Evolutionary conservation across 2,329 filamentous ascomycete species (phyloP).

Genomic region (Pestalotiopsis sp.): DNA sequence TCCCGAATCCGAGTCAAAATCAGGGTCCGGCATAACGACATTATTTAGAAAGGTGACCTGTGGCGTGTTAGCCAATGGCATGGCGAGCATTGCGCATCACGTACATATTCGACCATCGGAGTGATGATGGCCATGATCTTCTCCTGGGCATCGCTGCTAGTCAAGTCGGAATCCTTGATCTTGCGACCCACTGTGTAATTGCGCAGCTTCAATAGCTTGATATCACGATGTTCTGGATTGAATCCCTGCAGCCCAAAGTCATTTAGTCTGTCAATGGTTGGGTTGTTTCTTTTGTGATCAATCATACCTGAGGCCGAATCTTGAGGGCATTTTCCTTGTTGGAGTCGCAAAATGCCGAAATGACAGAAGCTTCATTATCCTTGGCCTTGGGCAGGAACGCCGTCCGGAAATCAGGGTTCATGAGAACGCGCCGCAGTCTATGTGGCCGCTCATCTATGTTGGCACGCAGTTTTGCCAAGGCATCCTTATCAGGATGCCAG

Average conservation of each 20-base stretch:
- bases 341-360: slow-evolving; percentile 69
- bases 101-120: slow-evolving; percentile 79
- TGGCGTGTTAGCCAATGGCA: neutral
- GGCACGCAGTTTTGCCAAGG: slow-evolving; percentile 68
- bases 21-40: slow-evolving; percentile 72
- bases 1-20: slow-evolving; percentile 42
- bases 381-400: slow-evolving; percentile 64
- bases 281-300: neutral
- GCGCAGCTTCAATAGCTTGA: slow-evolving; percentile 77
- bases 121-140: slow-evolving; percentile 66
- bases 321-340: slow-evolving; percentile 81
- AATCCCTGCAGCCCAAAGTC: slow-evolving; percentile 64
- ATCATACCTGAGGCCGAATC: slow-evolving; percentile 77
- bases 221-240: slow-evolving; percentile 73
- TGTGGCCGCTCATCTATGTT: slow-evolving; percentile 76
- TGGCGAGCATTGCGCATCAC: slow-evolving; percentile 35
- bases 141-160: slow-evolving; percentile 63
- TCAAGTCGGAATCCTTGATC: slow-evolving; percentile 67
- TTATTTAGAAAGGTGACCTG: slow-evolving; percentile 74
- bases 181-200: slow-evolving; percentile 76
- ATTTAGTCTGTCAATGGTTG: neutral
- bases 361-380: slow-evolving; percentile 49
- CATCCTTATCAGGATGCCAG: slow-evolving; percentile 73
- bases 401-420: slow-evolving; percentile 60
- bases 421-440: slow-evolving; percentile 70